Base-by-base conservation (phyloP, 768 basidiomycete species). In the Lentinula raphanica region DNA sequence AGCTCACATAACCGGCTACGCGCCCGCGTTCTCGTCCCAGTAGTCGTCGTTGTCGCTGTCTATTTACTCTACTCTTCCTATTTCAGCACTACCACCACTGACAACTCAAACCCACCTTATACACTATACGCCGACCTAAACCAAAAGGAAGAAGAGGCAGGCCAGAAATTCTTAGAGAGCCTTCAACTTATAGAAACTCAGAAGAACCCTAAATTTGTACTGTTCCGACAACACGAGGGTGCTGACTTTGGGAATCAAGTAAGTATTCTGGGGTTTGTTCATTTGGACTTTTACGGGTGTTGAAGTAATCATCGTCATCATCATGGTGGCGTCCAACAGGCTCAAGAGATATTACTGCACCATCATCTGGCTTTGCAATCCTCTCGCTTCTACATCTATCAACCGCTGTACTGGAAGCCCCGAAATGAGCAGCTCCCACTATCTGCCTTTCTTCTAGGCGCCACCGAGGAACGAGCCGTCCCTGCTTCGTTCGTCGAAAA, bases 161-260 rank as follows among this genome's bases (percentile, higher is more conserved):
- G 75, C 5, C 66, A 67, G 28, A 61, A 61, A 25, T 54, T 72
- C 25, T 11, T 53, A 39, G 23, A 53, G 28, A 53, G 51, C 21
- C 13, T 39, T 21, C 21, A 53, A 23, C 23, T 65, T 67, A 25
- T 60, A 67, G 46, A 69, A 67, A 49, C 59, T 59, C 32, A 63
- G 39, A 46, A 36, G 67, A n/a, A 53, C 11, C 66, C 65, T 31
- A 76, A 71, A 66, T 79, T 72, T 65, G 78, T 79, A 2, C 62
- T 72, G 50, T 79, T 78, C 60, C 72, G 69, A 58, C 79, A 79
- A 59, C 68, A 79, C 17, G 75, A 75, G 49, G 79, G 78, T 5
- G 78, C 76, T 25, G 79, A 78, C 1, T 80, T 80, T 59, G 79
- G 79, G 53, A 80, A 78, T 57, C 78, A 80, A 66, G 79, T 74